Base-by-base conservation (phyloP, 768 basidiomycete species). In the Asterophora parasitica region DNA sequence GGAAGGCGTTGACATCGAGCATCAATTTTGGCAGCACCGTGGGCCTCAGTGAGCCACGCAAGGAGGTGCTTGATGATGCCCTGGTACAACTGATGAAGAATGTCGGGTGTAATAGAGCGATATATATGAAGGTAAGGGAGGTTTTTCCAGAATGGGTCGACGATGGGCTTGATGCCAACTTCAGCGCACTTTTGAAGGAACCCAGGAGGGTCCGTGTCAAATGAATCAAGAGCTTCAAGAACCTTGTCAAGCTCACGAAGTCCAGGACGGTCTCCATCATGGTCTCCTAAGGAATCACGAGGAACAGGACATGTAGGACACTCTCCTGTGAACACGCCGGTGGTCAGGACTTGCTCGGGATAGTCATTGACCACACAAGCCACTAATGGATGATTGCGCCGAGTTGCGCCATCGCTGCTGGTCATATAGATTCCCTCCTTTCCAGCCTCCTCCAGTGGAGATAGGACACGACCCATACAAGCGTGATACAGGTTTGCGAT, bases 331-430 rank as follows among this genome's bases (percentile, higher is more conserved):
- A 63, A 63, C 4, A 47, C 45, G 33, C 58, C 47, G 0, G 67
- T 63, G 0, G 68, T 27, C 5, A 76, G 64, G 11, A 68, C 58
- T 50, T 77, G 75, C 45, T 77, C 73, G 0, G 74, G 76, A 46
- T 74, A 68, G 52, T 76, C 70, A 0, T 63, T 65, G 7, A 69
- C 56, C 48, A 65, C 69, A 0, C 60, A 57, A 0, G 75, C 71
- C 3, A 77, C 47, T 34, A 33, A 19, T 0, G 74, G 74, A 48
- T 66, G 61, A 4, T 61, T 48, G 0, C 55, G 59, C 0, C 67
- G 59, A 0, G 63, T 28, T 0, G 40, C 4, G 0, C 73, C 67
- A 58, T 76, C 70, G 0, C 67, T 68, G 49, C 67, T 62, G 1
- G 16, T 20, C 49, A 68, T 54, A 9, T 28, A 7, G 7, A 64